A percentile compares a stretch with the other conserved stretches of the same genome.
phyloP scores from a whole-genome alignment of 2,329 filamentous ascomycete species.

The Epicoccum nigrum region DNA sequence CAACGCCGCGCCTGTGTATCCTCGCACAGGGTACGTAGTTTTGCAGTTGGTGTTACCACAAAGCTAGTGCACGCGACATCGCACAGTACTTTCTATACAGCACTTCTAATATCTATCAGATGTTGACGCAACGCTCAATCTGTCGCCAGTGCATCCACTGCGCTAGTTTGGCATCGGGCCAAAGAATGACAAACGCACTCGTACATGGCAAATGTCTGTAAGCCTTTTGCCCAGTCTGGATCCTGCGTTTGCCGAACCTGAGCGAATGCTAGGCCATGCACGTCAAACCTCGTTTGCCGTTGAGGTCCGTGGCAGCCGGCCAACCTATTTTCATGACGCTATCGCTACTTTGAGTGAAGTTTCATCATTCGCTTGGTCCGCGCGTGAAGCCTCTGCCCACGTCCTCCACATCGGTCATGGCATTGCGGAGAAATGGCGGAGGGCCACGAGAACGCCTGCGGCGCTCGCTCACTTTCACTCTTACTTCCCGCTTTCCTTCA shows the following conservation, averaged over 20 bases:
- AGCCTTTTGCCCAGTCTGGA: conserved; percentile 14
- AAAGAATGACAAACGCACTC: conserved; percentile 8
- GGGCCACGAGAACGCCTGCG: conserved; percentile 25
- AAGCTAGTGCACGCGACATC: not conserved
- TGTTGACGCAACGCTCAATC: not conserved
- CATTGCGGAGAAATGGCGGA: conserved; percentile 40
- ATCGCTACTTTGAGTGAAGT: conserved; percentile 23
- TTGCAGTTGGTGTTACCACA: not conserved
- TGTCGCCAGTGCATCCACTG: conserved; percentile 1
- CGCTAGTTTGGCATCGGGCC: not conserved
- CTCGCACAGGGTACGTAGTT: not conserved
- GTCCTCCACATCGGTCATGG: conserved; percentile 33
- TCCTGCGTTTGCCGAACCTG: conserved; percentile 15
- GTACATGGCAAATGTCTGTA: conserved; percentile 12
- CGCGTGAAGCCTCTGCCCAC: conserved; percentile 27
- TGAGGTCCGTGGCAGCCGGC: conserved; percentile 18
- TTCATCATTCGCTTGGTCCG: conserved; percentile 20
- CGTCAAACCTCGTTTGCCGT: conserved; percentile 16
- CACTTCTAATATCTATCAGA: not conserved
- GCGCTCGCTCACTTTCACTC: conserved; percentile 18
- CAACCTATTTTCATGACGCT: conserved; percentile 20
- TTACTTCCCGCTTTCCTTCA: conserved; percentile 7
- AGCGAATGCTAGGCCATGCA: conserved; percentile 19
- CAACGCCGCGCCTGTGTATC: conserved; percentile 1
- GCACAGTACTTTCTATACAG: too few species aligned